A percentile compares a stretch with the other conserved stretches of the same genome.
These are phyloP conservation scores for Rhododendron kiyosumense DNA, from an alignment of 148 eudicot genomes.

Conservation along the genomic window DNA sequence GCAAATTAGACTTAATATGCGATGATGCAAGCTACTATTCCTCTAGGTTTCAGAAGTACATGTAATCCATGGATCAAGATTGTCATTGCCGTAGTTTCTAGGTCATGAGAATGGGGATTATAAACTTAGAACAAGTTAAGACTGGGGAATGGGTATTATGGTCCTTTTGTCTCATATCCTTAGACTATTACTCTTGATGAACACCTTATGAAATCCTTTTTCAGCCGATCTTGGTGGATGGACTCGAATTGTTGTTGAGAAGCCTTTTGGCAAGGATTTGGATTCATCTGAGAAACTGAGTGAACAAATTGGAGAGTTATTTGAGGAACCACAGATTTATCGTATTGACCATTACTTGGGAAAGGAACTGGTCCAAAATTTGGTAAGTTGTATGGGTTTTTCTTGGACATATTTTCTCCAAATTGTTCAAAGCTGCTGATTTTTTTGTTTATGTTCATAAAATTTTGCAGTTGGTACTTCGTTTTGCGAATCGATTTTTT, in stretches of 20 bases:
- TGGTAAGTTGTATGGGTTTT: constrained; percentile 46
- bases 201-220: constrained; percentile 20
- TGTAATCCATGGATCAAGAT: background rate
- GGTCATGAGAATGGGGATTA: background rate
- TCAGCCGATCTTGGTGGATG: constrained; percentile 90
- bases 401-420: background rate
- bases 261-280: constrained; percentile 93
- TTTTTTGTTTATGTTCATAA: background rate
- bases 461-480: constrained; percentile 81
- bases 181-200: background rate
- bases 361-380: constrained; percentile 93
- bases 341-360: constrained; percentile 98
- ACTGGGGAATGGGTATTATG: background rate
- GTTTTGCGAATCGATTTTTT: constrained; percentile 91
- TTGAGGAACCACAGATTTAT: constrained; percentile 86
- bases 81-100: background rate
- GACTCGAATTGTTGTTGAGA: constrained; percentile 95
- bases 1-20: background rate
- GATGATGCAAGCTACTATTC: background rate
- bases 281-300: constrained; percentile 85
- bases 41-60: background rate
- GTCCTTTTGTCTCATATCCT: background rate
- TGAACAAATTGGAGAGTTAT: constrained; percentile 80
- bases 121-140: background rate
- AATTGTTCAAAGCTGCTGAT: background rate